Percentiles rank a stretch among this genome's conserved stretches.
Evolutionary conservation across 768 basidiomycete species (phyloP).

Genomic region (Auriscalpium microsporum): DNA sequence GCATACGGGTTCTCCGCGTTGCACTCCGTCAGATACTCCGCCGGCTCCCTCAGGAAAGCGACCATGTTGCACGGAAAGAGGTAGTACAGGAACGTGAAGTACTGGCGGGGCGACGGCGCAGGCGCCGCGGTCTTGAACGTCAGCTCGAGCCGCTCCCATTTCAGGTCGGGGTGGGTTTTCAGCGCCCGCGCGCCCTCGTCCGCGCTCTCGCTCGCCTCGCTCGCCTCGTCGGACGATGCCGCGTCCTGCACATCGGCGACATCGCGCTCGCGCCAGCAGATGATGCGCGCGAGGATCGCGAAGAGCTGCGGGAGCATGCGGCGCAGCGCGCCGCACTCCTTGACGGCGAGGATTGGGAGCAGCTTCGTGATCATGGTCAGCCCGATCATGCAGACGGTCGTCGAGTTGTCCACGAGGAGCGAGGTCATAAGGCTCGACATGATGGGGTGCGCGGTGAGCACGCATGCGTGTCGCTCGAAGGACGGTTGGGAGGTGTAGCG

Average conservation of each 20-base stretch:
- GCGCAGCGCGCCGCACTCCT: conserved; percentile 48
- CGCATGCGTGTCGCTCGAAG: conserved; percentile 39
- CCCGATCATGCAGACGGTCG: conserved; percentile 57
- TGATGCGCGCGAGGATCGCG: conserved; percentile 56
- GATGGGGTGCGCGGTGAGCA: conserved; percentile 54
- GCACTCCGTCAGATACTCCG: conserved; percentile 48
- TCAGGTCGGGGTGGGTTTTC: conserved; percentile 42
- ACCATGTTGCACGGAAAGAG: conserved; percentile 87
- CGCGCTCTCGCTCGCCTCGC: not conserved
- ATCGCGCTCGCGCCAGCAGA: conserved; percentile 65
- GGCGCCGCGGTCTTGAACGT: conserved; percentile 46
- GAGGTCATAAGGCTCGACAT: conserved; percentile 59
- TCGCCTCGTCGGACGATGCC: conserved; percentile 8
- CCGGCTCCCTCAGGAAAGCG: conserved; percentile 66
- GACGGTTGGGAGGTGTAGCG: conserved; percentile 45
- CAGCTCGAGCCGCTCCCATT: conserved; percentile 61
- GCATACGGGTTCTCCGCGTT: conserved; percentile 49
- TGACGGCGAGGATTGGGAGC: conserved; percentile 65
- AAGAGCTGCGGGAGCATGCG: conserved; percentile 55
- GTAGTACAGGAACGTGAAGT: conserved; percentile 79
- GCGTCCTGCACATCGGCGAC: conserved; percentile 25
- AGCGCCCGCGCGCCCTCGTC: conserved; percentile 9
- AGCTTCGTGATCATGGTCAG: conserved; percentile 60
- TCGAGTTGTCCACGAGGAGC: conserved; percentile 66
- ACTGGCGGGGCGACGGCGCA: conserved; percentile 53